phyloP scores from a whole-genome alignment of 257 asterid genomes.

The Solanum neorickii region DNA sequence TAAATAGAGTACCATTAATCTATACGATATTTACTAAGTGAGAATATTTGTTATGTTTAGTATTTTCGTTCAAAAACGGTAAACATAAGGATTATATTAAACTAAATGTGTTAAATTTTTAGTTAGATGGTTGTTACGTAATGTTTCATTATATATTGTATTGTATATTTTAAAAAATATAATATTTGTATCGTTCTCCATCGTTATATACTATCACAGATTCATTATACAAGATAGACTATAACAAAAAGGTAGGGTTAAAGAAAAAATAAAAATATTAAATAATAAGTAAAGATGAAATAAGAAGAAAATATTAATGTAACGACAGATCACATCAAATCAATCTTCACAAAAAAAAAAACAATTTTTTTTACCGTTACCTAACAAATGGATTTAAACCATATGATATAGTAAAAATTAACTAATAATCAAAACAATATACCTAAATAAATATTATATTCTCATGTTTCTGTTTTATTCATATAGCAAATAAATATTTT shows the following conservation, averaged over 20 bases:
- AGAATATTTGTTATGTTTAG: not conserved
- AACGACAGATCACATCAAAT: not conserved
- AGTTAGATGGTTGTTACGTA: too few relatives aligned
- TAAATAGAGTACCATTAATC: not conserved
- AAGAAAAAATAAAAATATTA: too few relatives aligned
- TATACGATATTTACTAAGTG: not conserved
- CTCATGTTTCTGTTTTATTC: not conserved
- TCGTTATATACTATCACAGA: not conserved
- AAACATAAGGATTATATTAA: not conserved
- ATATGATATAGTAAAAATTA: too few relatives aligned
- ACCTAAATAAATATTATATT: not conserved
- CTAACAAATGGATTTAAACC: too few relatives aligned
- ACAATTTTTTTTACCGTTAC: accelerated
- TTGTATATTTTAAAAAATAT: too few relatives aligned
- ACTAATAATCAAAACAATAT: too few relatives aligned
- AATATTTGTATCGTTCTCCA: too few relatives aligned
- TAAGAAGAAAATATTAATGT: too few relatives aligned
- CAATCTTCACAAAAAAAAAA: not conserved
- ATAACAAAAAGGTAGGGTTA: too few relatives aligned
- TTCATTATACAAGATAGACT: too few relatives aligned
- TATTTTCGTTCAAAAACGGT: not conserved
- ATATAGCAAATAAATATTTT: not conserved
- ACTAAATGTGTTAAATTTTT: not conserved
- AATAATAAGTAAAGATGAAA: too few relatives aligned
- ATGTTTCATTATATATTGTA: too few relatives aligned